Evolutionary conservation across 306 rosid species (phyloP).

Genomic region (Quercus wislizeni): DNA sequence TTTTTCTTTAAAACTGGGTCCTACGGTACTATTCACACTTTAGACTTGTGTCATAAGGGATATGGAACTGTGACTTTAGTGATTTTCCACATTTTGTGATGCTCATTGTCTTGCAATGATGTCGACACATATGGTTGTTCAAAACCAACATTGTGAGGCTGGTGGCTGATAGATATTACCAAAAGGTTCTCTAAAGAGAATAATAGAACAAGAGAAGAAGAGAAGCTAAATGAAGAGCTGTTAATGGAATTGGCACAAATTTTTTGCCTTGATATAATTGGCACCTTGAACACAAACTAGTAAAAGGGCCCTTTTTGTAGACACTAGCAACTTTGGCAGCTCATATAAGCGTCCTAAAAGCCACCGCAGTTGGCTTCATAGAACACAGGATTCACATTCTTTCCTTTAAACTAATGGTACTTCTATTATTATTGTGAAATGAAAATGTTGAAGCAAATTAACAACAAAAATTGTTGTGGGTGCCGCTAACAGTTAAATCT

Average conservation of each 20-base stretch:
- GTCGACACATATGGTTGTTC: neutral
- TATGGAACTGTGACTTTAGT: neutral
- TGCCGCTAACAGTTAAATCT: too few relatives aligned
- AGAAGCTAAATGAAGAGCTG: neutral
- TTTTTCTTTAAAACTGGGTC: too few relatives aligned
- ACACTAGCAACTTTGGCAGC: too few relatives aligned
- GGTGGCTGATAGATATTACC: neutral
- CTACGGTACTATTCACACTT: neutral
- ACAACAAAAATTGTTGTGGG: too few relatives aligned
- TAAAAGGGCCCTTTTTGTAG: too few relatives aligned
- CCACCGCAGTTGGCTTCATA: too few relatives aligned
- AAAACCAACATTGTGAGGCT: neutral
- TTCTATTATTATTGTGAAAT: too few relatives aligned
- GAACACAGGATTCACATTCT: too few relatives aligned
- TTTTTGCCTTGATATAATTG: neutral
- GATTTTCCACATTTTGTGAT: neutral
- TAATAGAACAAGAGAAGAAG: neutral
- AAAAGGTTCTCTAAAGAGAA: neutral
- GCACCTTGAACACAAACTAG: too few relatives aligned
- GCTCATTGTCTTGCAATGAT: neutral
- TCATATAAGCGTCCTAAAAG: too few relatives aligned
- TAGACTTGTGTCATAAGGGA: neutral
- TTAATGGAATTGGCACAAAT: neutral
- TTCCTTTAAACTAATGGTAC: too few relatives aligned
- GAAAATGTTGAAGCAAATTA: too few relatives aligned